Evolutionary conservation across 805 yeast species (phyloP).

Genomic region (Wickerhamiella siamensis): DNA sequence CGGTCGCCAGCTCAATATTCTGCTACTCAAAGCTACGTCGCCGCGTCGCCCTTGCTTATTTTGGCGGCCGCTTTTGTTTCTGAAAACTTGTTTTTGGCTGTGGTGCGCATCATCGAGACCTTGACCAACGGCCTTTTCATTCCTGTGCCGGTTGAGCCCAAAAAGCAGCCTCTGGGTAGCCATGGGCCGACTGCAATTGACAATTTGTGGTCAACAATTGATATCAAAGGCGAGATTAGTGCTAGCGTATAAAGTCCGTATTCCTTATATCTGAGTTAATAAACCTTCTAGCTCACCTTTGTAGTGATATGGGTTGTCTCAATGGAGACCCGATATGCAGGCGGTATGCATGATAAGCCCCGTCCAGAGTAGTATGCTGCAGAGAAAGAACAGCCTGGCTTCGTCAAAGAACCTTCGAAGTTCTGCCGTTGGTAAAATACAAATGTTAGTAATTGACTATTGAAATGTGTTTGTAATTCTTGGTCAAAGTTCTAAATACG

Average conservation of each 20-base stretch:
- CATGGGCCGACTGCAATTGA: constrained; percentile 4
- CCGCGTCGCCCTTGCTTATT: constrained; percentile 26
- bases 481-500: too few species aligned
- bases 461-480: too few species aligned
- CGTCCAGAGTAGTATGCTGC: too few species aligned
- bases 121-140: constrained; percentile 1
- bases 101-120: constrained; percentile 5
- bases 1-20: constrained; percentile 21
- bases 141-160: constrained; percentile 1
- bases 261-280: too few species aligned
- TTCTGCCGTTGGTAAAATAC: too few species aligned
- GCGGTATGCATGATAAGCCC: too few species aligned
- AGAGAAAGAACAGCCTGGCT: too few species aligned
- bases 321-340: too few species aligned
- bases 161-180: not conserved
- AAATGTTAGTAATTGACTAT: too few species aligned
- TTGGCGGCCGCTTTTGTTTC: constrained; percentile 33
- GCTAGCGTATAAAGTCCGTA: not conserved
- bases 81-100: constrained; percentile 39
- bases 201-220: constrained; percentile 3
- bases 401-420: too few species aligned
- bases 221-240: not conserved
- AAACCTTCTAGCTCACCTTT: too few species aligned
- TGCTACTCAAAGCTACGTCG: constrained; percentile 16
- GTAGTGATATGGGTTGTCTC: too few species aligned